Base-by-base conservation (phyloP, 2,329 filamentous ascomycete species). In the Colletotrichum truncatum region DNA sequence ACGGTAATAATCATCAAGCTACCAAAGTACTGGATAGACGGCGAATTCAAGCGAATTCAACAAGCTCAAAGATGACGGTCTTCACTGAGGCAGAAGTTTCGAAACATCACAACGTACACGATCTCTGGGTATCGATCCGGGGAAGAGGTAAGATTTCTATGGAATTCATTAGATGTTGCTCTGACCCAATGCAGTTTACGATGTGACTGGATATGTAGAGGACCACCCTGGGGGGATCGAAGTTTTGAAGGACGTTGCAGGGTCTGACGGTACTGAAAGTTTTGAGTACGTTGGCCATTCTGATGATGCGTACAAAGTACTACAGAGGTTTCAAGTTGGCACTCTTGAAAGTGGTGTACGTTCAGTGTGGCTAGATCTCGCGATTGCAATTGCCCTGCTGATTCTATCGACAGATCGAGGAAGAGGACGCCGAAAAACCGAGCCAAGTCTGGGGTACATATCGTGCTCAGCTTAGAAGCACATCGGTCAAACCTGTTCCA, bases 201-300 rank as follows among this genome's bases (percentile, higher is more conserved):
- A 62, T 11, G 10, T 62, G 2, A 23, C 58, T 3, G 39, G 16
- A 4, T 62, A 49, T 14, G 52, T 43, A 8, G 41, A 63, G 3
- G 59, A 63, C n/a, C 59, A 63, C 4, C 59, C 59, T 0, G 59
- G 59, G 1, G 59, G 61, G 1, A 34, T 64, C 4, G 54, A 64
- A 16, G 61, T 60, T 1, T 12, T 64, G 23, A 45, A 38, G 23
- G 61, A 64, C 6, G 45, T 52, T 1, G 61, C 54, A 2, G 61
- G 61, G 1, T 52, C 46, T 6, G 61, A 64, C 18, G 54, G 45
- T 9, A 64, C 61, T 6, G 61, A 64, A 46, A 60, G 45, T 16
- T 64, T 59, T n/a, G 61, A 64, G 23, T 64, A 60, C 6, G 61
- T 53, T 4, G 46, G 54, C 2, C 60, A 64, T 11, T 52, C 54